Evolutionary conservation across 2,329 filamentous ascomycete genomes (phyloP).

Genomic region (Hypocreales sp.): DNA sequence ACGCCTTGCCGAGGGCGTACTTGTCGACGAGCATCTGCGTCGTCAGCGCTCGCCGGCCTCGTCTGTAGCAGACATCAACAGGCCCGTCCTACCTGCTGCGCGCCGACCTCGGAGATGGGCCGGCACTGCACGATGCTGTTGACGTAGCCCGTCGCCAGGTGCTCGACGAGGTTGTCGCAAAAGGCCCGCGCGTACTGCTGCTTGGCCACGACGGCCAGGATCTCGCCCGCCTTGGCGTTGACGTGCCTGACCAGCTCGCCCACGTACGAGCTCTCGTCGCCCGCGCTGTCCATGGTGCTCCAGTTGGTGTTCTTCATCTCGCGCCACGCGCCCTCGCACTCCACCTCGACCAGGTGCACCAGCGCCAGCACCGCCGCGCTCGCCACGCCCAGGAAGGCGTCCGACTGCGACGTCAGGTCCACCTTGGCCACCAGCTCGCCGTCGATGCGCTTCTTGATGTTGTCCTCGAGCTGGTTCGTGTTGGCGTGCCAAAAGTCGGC

Average conservation of each 20-base stretch:
- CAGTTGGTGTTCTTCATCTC: conserved; percentile 96
- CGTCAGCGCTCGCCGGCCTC: too few relatives aligned
- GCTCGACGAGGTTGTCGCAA: conserved; percentile 89
- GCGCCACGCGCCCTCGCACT: conserved; percentile 77
- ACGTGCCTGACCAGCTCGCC: conserved; percentile 62
- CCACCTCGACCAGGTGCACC: conserved; percentile 68
- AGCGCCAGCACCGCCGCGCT: conserved; percentile 73
- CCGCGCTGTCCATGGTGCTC: conserved; percentile 84
- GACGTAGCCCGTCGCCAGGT: conserved; percentile 65
- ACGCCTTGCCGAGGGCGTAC: conserved; percentile 71
- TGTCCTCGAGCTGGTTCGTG: conserved; percentile 85
- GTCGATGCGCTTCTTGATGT: conserved; percentile 82
- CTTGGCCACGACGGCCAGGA: conserved; percentile 67
- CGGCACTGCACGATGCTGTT: conserved; percentile 74
- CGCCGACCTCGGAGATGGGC: conserved; percentile 84
- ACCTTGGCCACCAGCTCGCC: conserved; percentile 58
- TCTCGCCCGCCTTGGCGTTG: conserved; percentile 56
- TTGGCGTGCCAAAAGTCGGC: conserved; percentile 96
- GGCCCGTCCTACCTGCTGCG: conserved; percentile 54
- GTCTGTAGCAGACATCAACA: not conserved
- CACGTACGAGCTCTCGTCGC: conserved; percentile 88
- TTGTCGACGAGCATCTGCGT: conserved; percentile 91
- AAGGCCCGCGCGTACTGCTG: conserved; percentile 90
- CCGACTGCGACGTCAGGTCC: conserved; percentile 83
- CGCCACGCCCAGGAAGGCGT: conserved; percentile 89